Evolutionary conservation across 129 eudicot genomes (phyloP), one percentile per base, ranked within the genome.

Genomic region (Ambrosia trifida): DNA sequence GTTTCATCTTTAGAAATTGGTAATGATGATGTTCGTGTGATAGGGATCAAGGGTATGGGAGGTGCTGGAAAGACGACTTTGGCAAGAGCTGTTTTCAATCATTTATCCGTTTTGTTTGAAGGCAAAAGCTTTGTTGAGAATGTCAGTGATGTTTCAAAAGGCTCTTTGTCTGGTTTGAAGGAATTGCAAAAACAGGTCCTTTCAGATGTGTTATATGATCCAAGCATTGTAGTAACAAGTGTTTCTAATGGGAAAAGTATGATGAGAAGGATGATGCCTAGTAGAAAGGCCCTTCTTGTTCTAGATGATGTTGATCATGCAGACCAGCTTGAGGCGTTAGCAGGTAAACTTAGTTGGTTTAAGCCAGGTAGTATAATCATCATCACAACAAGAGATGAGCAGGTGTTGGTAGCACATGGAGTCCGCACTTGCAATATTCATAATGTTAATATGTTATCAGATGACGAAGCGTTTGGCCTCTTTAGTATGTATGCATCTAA

Each of bases 41-140:
- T 50, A 50, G 61, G 73, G 46, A 68, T 68, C 62, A 50, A 50
- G 61, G 73, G 73, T 11, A 68, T 68, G 17, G 73, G 73, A 10
- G 62, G 73, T 9, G 73, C 5, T 31, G 73, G 73, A 11, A 68
- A 68, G 47, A 68, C 73, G 16, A 49, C 73, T 50, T 1, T 35
- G 11, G 73, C 73, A 0, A 68, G 62, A 5, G 33, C 47, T 50
- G 32, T 68, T 16, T 68, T 50, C 32, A 47, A 68, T 50, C 47
- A 16, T 3, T 32, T 68, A 32, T 68, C 32, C 40, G 0, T 1
- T 49, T 0, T 0, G 28, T 68, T 68, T 28, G 72, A 68, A 45
- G 60, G 44, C 30, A 31, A 1, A 28, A 68, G 60, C 59, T 68
- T 69, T 17, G 36, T 69, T 35, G 61, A 69, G 36, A 51, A 35